Conservation (phyloP, 2,329 filamentous ascomycete genomes). For the Pleomassaria siparia region DNA sequence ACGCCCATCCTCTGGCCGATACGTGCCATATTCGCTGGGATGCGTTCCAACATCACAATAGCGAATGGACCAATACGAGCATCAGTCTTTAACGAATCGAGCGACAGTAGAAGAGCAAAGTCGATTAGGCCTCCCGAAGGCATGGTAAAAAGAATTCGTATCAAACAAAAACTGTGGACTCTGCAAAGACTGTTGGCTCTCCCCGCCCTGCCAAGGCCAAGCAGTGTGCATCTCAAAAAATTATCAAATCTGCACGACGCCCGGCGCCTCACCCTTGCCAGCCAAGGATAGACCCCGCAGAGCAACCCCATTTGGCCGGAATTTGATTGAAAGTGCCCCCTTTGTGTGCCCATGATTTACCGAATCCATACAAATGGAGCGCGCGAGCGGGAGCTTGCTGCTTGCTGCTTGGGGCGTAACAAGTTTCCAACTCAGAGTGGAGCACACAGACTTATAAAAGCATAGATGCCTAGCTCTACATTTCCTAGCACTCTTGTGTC, state of each 20-base stretch:
- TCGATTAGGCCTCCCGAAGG: slow-evolving; percentile 14
- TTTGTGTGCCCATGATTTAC: neutral
- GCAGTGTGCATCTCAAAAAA: slow-evolving; percentile 7
- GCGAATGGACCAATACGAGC: neutral
- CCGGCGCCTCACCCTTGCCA: slow-evolving; percentile 21
- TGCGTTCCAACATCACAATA: neutral
- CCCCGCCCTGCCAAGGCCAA: slow-evolving; percentile 24
- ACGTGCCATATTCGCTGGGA: neutral
- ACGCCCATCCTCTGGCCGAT: slow-evolving; percentile 13
- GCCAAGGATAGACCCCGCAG: slow-evolving; percentile 38
- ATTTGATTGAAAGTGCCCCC: neutral
- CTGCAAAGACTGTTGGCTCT: slow-evolving; percentile 4
- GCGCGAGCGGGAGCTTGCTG: slow-evolving; percentile 3
- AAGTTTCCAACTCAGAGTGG: neutral
- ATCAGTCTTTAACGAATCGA: neutral
- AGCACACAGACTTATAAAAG: slow-evolving; percentile 17
- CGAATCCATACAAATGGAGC: neutral
- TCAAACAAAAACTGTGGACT: too few species aligned
- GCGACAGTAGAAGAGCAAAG: neutral
- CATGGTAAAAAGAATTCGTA: too few species aligned
- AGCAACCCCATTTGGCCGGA: slow-evolving; percentile 20
- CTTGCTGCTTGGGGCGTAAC: slow-evolving; percentile 10
- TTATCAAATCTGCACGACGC: slow-evolving; percentile 16
- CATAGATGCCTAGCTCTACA: slow-evolving; percentile 16
- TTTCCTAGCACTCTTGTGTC: slow-evolving; percentile 18